Evolutionary conservation across 345 rosid genomes (phyloP).

Genomic region (Mallotus nudiflorus): DNA sequence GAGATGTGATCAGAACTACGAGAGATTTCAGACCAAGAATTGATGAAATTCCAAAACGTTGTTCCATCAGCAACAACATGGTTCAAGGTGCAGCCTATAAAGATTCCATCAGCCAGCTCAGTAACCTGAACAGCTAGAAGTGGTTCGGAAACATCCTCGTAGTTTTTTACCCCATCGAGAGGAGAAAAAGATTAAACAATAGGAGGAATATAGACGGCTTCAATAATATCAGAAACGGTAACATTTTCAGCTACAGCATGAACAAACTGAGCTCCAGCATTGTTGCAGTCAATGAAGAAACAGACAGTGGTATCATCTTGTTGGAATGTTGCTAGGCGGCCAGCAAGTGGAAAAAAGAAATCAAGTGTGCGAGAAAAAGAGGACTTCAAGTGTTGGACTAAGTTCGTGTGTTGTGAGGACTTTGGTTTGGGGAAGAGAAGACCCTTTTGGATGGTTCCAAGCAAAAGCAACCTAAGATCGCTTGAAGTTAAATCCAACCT

Average conservation of each 20-base stretch:
- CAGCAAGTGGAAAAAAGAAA: too few species aligned
- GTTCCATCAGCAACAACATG: too few species aligned
- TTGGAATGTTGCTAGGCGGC: slow-evolving; percentile 25
- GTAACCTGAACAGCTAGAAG: too few species aligned
- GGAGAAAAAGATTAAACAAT: not conserved
- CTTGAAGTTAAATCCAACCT: slow-evolving; percentile 14
- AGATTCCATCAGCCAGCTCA: too few species aligned
- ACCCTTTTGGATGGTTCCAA: too few species aligned
- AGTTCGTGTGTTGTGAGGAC: not conserved
- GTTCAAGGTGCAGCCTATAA: too few species aligned
- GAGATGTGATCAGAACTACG: too few species aligned
- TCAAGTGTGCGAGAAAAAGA: slow-evolving; percentile 26
- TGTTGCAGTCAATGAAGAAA: slow-evolving; percentile 12
- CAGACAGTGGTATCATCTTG: slow-evolving; percentile 19
- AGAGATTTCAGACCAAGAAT: too few species aligned
- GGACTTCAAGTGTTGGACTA: slow-evolving; percentile 14
- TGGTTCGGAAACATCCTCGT: not conserved
- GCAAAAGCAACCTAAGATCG: slow-evolving; percentile 7
- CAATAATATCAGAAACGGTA: slow-evolving; percentile 27
- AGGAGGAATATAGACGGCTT: slow-evolving; percentile 26
- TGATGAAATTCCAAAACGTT: too few species aligned
- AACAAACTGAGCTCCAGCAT: too few species aligned
- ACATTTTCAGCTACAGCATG: slow-evolving; percentile 32
- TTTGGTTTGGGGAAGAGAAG: too few species aligned
- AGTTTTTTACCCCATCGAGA: not conserved